Percentiles rank a stretch among this genome's conserved stretches.
Evolutionary conservation across 805 yeast species (phyloP).

Genomic region (Lipomyces yamanashiensis): DNA sequence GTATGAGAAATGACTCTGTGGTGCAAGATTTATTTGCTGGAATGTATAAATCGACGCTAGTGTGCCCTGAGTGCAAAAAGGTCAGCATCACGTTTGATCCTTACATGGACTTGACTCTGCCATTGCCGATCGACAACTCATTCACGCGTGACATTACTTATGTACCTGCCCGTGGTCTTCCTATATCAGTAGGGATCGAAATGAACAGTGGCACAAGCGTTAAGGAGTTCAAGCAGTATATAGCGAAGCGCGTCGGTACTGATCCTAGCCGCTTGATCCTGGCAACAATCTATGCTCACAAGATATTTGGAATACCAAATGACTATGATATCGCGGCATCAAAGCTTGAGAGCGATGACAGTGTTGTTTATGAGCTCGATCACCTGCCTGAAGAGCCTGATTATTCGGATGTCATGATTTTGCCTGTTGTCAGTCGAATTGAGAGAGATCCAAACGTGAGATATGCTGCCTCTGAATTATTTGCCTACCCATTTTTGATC

Average conservation of each 20-base stretch:
- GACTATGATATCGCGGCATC: constrained; percentile 63
- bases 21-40: constrained; percentile 89
- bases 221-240: constrained; percentile 63
- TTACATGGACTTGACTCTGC: constrained; percentile 84
- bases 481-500: constrained; percentile 80
- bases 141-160: constrained; percentile 72
- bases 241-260: constrained; percentile 52
- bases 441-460: constrained; percentile 40
- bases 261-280: constrained; percentile 48
- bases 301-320: constrained; percentile 72
- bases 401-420: constrained; percentile 40
- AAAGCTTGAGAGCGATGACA: constrained; percentile 65
- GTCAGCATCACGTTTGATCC: constrained; percentile 93
- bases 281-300: constrained; percentile 67
- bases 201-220: constrained; percentile 67
- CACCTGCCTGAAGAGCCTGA: constrained; percentile 39
- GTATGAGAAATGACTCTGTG: constrained; percentile 79
- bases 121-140: constrained; percentile 73
- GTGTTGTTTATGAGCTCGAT: constrained; percentile 65
- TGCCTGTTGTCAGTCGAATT: constrained; percentile 27
- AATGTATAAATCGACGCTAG: constrained; percentile 82
- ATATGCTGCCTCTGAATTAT: constrained; percentile 47
- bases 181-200: constrained; percentile 68
- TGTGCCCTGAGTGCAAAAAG: constrained; percentile 82
- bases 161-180: constrained; percentile 61